Evolutionary conservation across 148 eudicot genomes (phyloP).

Genomic region (Euryodendron excelsum): DNA sequence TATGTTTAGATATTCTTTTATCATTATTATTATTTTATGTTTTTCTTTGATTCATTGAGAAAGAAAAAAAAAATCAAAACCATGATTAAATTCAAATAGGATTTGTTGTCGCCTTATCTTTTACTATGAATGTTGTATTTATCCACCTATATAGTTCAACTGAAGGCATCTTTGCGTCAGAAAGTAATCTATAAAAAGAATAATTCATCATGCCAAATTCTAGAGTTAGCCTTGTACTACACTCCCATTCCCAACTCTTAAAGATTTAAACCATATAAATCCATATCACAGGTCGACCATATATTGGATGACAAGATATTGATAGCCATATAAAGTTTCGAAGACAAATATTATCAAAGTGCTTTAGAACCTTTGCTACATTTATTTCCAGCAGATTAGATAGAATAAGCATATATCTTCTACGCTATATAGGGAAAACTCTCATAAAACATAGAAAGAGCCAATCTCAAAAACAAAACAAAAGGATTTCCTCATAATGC

Average conservation of each 20-base stretch:
- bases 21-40: not conserved
- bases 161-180: not conserved
- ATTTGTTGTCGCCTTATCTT: not conserved
- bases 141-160: not conserved
- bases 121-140: not conserved
- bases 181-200: not conserved
- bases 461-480: not conserved
- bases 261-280: no score
- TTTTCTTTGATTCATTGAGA: not conserved
- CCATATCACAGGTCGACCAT: not conserved
- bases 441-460: not conserved
- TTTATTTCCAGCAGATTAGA: not conserved
- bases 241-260: no score
- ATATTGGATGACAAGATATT: not conserved
- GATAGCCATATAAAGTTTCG: not conserved
- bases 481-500: not conserved
- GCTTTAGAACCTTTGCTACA: not conserved
- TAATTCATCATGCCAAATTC: not conserved
- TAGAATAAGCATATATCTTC: not conserved
- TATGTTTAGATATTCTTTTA: not conserved
- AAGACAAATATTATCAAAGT: not conserved
- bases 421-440: not conserved
- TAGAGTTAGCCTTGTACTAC: no score
- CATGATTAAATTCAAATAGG: not conserved
- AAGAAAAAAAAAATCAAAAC: not conserved